Evolutionary conservation across 768 basidiomycete genomes (phyloP).

Genomic region (Suillus luteus): DNA sequence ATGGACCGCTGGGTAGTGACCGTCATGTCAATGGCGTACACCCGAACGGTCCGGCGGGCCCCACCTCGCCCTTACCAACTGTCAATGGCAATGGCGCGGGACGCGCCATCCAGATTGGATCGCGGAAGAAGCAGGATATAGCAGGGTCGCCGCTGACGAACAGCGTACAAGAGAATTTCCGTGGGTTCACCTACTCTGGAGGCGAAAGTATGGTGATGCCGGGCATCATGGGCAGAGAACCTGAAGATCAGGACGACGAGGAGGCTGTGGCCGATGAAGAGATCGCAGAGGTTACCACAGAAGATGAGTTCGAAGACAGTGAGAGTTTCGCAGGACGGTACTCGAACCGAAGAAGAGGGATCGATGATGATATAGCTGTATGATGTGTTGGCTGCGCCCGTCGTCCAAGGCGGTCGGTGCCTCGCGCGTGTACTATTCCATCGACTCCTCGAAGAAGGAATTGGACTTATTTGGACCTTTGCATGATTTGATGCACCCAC

Average conservation of each 20-base stretch:
- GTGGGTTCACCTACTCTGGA: conserved; percentile 88
- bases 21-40: conserved; percentile 22
- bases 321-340: conserved; percentile 68
- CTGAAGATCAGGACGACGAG: conserved; percentile 36
- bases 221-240: conserved; percentile 39
- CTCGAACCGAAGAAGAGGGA: conserved; percentile 55
- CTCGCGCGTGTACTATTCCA: conserved; percentile 5
- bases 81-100: conserved; percentile 22
- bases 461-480: conserved; percentile 27
- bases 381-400: conserved; percentile 21
- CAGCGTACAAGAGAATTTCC: conserved; percentile 95
- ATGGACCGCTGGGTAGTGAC: conserved; percentile 77
- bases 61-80: background rate
- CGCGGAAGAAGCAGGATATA: conserved; percentile 45
- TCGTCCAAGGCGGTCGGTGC: background rate
- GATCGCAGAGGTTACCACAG: conserved; percentile 52
- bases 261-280: conserved; percentile 55
- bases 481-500: conserved; percentile 15
- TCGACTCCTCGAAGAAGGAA: background rate
- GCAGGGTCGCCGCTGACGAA: conserved; percentile 77
- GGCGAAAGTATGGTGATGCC: conserved; percentile 62
- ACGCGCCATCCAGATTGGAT: conserved; percentile 53
- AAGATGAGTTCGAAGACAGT: conserved; percentile 77
- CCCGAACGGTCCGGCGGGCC: conserved; percentile 15
- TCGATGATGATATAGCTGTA: conserved; percentile 36